These are phyloP conservation scores for Yamadazyma atmosphaerica DNA, from an alignment of 1,139 yeast species.

Conservation along the genomic window DNA sequence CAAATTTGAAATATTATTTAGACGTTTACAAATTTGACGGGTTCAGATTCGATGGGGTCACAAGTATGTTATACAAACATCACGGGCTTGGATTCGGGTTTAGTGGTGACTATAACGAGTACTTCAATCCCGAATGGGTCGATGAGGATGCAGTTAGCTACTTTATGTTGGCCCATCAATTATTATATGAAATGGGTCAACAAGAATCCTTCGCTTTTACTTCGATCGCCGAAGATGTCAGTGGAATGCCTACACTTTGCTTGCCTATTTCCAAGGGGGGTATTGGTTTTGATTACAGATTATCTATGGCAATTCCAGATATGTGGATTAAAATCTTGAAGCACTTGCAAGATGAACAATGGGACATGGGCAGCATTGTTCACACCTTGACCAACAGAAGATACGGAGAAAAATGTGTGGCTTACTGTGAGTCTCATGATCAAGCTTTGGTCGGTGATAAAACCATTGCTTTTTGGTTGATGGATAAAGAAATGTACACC, in stretches of 20 bases:
- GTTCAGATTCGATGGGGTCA: slow-evolving; percentile 95
- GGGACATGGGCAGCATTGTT: slow-evolving; percentile 84
- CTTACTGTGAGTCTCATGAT: slow-evolving; percentile 95
- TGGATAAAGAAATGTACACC: slow-evolving; percentile 98
- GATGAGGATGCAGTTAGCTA: slow-evolving; percentile 87
- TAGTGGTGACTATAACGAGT: slow-evolving; percentile 91
- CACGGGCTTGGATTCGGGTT: slow-evolving; percentile 91
- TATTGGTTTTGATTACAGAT: slow-evolving; percentile 87
- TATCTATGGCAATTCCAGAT: slow-evolving; percentile 97
- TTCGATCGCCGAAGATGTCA: slow-evolving; percentile 94
- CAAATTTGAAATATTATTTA: slow-evolving; percentile 83
- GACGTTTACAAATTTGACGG: slow-evolving; percentile 91
- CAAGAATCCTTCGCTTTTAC: slow-evolving; percentile 51
- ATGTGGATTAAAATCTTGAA: slow-evolving; percentile 97
- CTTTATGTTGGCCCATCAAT: slow-evolving; percentile 81
- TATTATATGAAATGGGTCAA: slow-evolving; percentile 56
- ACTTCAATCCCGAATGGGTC: slow-evolving; percentile 76
- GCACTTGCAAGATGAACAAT: slow-evolving; percentile 80
- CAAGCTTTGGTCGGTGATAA: slow-evolving; percentile 98
- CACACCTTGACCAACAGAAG: slow-evolving; percentile 87
- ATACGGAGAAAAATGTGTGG: slow-evolving; percentile 84
- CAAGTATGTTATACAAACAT: slow-evolving; percentile 87
- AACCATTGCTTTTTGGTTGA: slow-evolving; percentile 94
- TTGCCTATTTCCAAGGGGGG: slow-evolving; percentile 76
- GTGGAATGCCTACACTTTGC: slow-evolving; percentile 96